Evolutionary conservation across 148 eudicot species (phyloP).

Genomic region (Camellia granthamiana): DNA sequence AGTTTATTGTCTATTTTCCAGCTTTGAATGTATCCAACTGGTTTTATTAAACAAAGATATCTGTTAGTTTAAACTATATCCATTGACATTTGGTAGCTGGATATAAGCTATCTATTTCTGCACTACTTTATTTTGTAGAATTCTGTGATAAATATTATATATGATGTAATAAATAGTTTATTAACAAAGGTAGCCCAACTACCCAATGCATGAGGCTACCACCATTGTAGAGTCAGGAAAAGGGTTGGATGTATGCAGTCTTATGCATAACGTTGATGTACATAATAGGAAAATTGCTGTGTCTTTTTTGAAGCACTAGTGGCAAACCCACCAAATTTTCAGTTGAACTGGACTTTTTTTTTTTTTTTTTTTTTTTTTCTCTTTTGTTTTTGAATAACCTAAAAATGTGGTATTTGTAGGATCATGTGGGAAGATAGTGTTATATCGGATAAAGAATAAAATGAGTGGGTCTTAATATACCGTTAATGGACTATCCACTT

Average conservation of each 20-base stretch:
- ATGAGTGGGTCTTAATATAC: no score
- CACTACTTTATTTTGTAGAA: neutral
- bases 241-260: neutral
- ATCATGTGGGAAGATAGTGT: no score
- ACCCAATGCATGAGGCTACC: no score
- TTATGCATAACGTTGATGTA: neutral
- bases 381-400: no score
- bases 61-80: neutral
- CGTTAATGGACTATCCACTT: no score
- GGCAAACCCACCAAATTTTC: neutral
- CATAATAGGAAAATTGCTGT: neutral
- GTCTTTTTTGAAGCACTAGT: neutral
- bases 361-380: no score
- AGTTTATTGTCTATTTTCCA: slow-evolving; percentile 34
- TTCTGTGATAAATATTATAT: neutral
- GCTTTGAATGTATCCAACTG: slow-evolving; percentile 11
- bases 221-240: no score
- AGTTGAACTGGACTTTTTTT: neutral
- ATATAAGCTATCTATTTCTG: neutral
- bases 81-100: neutral
- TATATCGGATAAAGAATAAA: no score
- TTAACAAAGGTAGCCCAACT: neutral
- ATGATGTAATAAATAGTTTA: neutral
- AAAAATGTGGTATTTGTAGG: no score
- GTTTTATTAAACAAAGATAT: neutral